Evolutionary conservation across 2,329 filamentous ascomycete species (phyloP).

Genomic region (Bipolaris oryzae): DNA sequence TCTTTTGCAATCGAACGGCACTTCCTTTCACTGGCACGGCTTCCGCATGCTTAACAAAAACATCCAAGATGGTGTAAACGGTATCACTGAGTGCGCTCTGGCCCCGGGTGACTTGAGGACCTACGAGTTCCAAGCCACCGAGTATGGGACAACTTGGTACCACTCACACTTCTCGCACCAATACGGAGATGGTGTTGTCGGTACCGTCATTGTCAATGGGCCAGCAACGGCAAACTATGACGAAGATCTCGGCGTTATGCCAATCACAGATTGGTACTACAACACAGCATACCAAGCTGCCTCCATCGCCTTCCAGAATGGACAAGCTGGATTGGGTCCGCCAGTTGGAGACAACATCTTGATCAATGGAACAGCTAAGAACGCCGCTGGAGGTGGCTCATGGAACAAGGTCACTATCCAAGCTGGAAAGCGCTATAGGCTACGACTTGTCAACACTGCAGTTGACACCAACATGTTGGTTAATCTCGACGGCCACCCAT

Average conservation of each 20-base stretch:
- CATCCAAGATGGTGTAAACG: conserved; percentile 60
- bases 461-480: conserved; percentile 35
- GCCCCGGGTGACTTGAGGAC: conserved; percentile 57
- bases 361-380: conserved; percentile 63
- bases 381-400: conserved; percentile 46
- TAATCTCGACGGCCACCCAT: conserved; percentile 39
- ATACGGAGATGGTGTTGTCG: conserved; percentile 52
- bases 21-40: conserved; percentile 68
- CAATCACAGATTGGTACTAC: conserved; percentile 52
- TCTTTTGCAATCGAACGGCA: conserved; percentile 61
- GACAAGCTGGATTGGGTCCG: conserved; percentile 26
- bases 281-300: conserved; percentile 39
- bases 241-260: conserved; percentile 34
- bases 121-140: conserved; percentile 38
- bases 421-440: conserved; percentile 58
- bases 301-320: conserved; percentile 28
- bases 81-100: conserved; percentile 50
- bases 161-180: conserved; percentile 53
- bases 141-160: conserved; percentile 47
- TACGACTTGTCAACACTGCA: conserved; percentile 63
- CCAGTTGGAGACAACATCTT: conserved; percentile 52
- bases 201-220: conserved; percentile 39
- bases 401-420: conserved; percentile 39
- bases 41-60: conserved; percentile 62
- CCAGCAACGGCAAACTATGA: conserved; percentile 42